phyloP scores from a whole-genome alignment of 805 yeast species.

The Candida maesae region DNA sequence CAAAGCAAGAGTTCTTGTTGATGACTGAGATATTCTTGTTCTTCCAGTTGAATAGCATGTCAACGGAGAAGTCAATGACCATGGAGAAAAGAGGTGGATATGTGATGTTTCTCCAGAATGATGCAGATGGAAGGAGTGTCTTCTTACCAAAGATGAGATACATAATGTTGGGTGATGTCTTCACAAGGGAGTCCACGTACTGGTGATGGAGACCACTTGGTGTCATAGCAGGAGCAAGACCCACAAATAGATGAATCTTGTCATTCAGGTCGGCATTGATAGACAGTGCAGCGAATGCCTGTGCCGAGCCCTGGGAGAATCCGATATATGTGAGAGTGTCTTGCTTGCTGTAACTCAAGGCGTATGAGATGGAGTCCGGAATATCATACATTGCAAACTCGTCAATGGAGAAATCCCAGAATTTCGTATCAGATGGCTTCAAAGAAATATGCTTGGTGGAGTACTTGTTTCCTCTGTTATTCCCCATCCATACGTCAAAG shows the following conservation, averaged over 20 bases:
- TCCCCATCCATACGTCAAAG: constrained; percentile 93
- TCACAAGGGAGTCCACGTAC: constrained; percentile 69
- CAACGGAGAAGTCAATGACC: constrained; percentile 68
- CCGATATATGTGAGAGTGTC: constrained; percentile 76
- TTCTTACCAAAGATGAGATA: constrained; percentile 71
- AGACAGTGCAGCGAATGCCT: constrained; percentile 84
- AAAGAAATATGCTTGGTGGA: constrained; percentile 68
- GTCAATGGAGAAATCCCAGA: constrained; percentile 91
- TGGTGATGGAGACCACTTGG: constrained; percentile 80
- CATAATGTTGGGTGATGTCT: constrained; percentile 72
- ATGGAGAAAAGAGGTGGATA: constrained; percentile 73
- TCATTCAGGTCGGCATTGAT: constrained; percentile 59
- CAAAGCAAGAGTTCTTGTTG: constrained; percentile 77
- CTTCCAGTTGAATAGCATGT: constrained; percentile 74
- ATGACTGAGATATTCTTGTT: constrained; percentile 62
- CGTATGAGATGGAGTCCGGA: constrained; percentile 77
- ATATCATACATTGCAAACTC: constrained; percentile 91
- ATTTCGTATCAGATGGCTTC: constrained; percentile 39
- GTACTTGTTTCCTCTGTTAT: constrained; percentile 90
- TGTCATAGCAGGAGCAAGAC: constrained; percentile 91
- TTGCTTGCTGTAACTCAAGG: constrained; percentile 48
- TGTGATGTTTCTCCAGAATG: constrained; percentile 73
- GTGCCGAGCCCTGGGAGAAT: constrained; percentile 93
- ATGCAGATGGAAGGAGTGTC: constrained; percentile 67
- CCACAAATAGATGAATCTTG: constrained; percentile 57